phyloP scores from a whole-genome alignment of 805 yeast species.

The Cyberlindnera maritima region DNA sequence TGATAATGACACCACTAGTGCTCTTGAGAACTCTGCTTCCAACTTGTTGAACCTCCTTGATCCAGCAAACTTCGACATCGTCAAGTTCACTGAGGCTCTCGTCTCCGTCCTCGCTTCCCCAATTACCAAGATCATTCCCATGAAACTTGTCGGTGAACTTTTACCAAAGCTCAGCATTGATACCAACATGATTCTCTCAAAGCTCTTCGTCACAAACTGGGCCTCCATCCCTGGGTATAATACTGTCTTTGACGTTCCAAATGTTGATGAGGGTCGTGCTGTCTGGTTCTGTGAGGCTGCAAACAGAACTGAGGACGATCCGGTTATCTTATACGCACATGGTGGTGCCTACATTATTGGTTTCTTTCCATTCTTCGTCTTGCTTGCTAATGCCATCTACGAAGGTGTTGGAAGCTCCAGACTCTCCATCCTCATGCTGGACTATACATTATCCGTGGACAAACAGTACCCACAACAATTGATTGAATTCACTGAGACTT shows the following conservation, averaged over 20 bases:
- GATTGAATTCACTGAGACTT: conserved; percentile 22
- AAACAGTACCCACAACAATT: conserved; percentile 28
- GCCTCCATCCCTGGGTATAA: conserved; percentile 5
- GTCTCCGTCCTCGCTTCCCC: conserved; percentile 3
- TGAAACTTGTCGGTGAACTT: conserved; percentile 1
- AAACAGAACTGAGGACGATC: conserved; percentile 21
- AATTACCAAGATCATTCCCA: conserved; percentile 5
- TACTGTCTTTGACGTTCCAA: conserved; percentile 4
- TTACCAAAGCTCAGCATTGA: conserved; percentile 4
- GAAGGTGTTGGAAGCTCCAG: conserved; percentile 9
- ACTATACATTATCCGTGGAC: conserved; percentile 28
- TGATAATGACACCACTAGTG: not conserved
- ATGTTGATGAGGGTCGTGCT: conserved; percentile 1
- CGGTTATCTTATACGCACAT: conserved; percentile 14
- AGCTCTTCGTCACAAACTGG: conserved; percentile 5
- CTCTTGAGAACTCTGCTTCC: not conserved
- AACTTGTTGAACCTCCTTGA: conserved; percentile 3
- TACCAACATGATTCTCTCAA: conserved; percentile 6
- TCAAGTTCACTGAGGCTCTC: conserved; percentile 9
- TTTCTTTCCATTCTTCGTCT: conserved; percentile 9
- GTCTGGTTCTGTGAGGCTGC: conserved; percentile 26
- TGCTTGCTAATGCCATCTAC: conserved; percentile 1
- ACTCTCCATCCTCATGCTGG: conserved; percentile 26
- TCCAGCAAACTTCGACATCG: conserved; percentile 6
- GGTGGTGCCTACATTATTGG: conserved; percentile 18